Conservation (phyloP, 805 yeast species). For the Kregervanrija delftensis region DNA sequence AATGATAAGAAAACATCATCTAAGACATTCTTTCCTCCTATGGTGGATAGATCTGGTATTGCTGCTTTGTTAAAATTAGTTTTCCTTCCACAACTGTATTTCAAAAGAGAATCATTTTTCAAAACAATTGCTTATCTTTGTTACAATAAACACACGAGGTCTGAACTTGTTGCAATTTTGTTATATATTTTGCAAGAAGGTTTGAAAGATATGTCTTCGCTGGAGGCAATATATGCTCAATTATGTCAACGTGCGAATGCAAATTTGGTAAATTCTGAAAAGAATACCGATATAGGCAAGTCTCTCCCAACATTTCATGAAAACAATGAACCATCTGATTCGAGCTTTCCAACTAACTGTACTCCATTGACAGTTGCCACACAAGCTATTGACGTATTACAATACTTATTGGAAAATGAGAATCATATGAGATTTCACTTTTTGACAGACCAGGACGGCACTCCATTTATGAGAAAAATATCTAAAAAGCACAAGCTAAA, state of each 20-base stretch:
- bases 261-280: neutral
- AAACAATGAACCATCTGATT: neutral
- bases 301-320: neutral
- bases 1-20: slow-evolving; percentile 21
- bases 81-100: slow-evolving; percentile 64
- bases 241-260: slow-evolving; percentile 43
- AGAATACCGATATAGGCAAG: neutral
- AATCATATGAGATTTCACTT: slow-evolving; percentile 66
- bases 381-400: slow-evolving; percentile 71
- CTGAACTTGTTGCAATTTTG: slow-evolving; percentile 64
- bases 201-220: slow-evolving; percentile 47
- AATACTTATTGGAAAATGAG: slow-evolving; percentile 60
- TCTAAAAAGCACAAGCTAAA: slow-evolving; percentile 30
- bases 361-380: slow-evolving; percentile 68
- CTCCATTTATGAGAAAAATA: slow-evolving; percentile 32
- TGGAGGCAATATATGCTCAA: slow-evolving; percentile 56
- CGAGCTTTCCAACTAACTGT: slow-evolving; percentile 48
- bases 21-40: slow-evolving; percentile 48
- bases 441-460: slow-evolving; percentile 67
- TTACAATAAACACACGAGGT: slow-evolving; percentile 68
- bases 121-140: slow-evolving; percentile 63
- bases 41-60: slow-evolving; percentile 70
- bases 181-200: slow-evolving; percentile 73
- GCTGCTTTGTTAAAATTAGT: slow-evolving; percentile 64
- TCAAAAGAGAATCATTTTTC: slow-evolving; percentile 56